Conservation (phyloP, 495 filamentous ascomycete genomes). For the Lophiotrema nucula region DNA sequence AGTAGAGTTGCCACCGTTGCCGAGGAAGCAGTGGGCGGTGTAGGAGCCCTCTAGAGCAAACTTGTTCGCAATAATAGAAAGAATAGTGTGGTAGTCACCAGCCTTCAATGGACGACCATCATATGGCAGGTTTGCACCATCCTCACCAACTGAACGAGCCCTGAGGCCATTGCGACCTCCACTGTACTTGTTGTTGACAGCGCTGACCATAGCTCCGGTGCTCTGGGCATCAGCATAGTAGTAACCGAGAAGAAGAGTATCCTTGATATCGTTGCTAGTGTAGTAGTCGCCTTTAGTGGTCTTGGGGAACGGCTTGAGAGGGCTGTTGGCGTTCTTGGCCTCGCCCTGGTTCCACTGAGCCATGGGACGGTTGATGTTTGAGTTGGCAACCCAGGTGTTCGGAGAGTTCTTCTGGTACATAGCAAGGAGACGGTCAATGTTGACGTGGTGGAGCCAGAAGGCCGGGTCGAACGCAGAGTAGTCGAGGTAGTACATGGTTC, state of each 20-base stretch:
- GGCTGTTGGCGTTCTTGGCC: slow-evolving; percentile 22
- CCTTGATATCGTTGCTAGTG: slow-evolving; percentile 23
- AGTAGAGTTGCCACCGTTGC: slow-evolving; percentile 23
- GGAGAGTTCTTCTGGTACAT: slow-evolving; percentile 30
- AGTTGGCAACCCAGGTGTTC: slow-evolving; percentile 26
- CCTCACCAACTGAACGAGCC: slow-evolving; percentile 2
- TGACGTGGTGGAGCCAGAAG: slow-evolving; percentile 37
- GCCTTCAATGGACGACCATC: slow-evolving; percentile 21
- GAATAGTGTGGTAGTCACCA: slow-evolving; percentile 28
- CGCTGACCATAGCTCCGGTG: neutral
- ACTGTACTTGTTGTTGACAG: neutral
- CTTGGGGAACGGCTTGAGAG: slow-evolving; percentile 34
- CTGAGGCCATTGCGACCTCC: slow-evolving; percentile 23
- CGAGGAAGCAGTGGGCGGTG: slow-evolving; percentile 27
- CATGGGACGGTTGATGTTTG: slow-evolving; percentile 21
- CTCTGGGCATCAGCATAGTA: slow-evolving; percentile 26
- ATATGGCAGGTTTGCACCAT: slow-evolving; percentile 5
- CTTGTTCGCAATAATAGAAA: slow-evolving; percentile 28
- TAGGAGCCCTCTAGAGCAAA: slow-evolving; percentile 26
- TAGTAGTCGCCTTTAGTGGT: slow-evolving; percentile 28
- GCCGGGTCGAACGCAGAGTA: slow-evolving; percentile 31
- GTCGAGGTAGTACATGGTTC: slow-evolving; percentile 34
- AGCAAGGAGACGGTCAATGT: slow-evolving; percentile 33
- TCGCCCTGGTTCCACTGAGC: slow-evolving; percentile 26
- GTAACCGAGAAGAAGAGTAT: slow-evolving; percentile 25